A percentile compares a stretch with the other conserved stretches of the same genome.
phyloP scores from a whole-genome alignment of 2,329 filamentous ascomycete genomes.

The Talaromyces sp. region DNA sequence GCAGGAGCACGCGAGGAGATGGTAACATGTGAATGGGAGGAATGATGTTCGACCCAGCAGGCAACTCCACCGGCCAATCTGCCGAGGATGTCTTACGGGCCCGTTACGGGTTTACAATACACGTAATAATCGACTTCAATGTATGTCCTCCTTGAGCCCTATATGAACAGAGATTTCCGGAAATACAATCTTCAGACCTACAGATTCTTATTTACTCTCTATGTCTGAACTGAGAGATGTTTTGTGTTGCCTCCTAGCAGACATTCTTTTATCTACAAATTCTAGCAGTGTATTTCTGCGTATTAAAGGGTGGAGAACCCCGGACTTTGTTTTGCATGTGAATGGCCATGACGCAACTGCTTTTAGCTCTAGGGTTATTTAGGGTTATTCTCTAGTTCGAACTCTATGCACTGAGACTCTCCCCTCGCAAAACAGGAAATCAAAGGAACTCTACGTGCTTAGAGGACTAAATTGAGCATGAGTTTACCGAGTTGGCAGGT shows the following conservation, averaged over 20 bases:
- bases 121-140: too few species aligned
- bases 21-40: conserved; percentile 11
- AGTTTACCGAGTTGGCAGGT: not conserved
- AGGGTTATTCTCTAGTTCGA: not conserved
- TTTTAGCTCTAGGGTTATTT: not conserved
- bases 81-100: conserved; percentile 17
- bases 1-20: not conserved
- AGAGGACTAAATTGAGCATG: not conserved
- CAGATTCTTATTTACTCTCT: not conserved
- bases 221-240: not conserved
- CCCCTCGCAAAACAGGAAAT: not conserved
- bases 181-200: not conserved
- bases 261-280: not conserved
- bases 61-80: not conserved
- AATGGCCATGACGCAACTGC: not conserved
- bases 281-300: not conserved
- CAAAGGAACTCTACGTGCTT: not conserved
- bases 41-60: not conserved
- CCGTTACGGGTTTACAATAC: conserved; percentile 1
- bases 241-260: not conserved
- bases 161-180: too few species aligned
- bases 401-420: not conserved
- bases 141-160: not conserved
- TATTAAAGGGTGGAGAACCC: conserved; percentile 7
- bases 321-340: conserved; percentile 7